Base-by-base conservation (phyloP, 257 asterid species). In the Solanum phureja region DNA sequence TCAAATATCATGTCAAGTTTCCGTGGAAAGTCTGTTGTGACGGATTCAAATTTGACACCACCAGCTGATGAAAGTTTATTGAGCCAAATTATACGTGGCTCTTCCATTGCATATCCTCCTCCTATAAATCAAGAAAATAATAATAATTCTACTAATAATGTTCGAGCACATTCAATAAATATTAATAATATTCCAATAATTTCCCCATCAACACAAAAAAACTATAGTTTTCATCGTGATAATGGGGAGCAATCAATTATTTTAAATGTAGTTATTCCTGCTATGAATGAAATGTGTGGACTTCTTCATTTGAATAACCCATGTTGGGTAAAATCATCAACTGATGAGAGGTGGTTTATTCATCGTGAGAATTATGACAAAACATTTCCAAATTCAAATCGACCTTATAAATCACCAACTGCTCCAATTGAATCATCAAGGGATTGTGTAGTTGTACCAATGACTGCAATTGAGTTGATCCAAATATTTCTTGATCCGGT, bases 381-480 rank as follows among this genome's bases (percentile, higher is more conserved):
- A 88, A 88, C 90, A 72, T 94, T 91, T 42, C 92, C 94, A 46
- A 91, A 90, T 86, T 27, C 87, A 35, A 83, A 76, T 86, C 66
- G 89, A 87, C 83, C 60, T 89, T n/a, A 93, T 87, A 79, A 71
- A 87, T 87, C 11, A 62, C 92, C 49, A 12, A 90, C 86, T 83
- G 90, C 94, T 83, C 89, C 94, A 72, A 89, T 86, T 31, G 98
- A 96, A 90, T 96, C 96, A 10, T 94, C 98, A 1, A 93, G 89
- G 87, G 93, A 92, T 77, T 91, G 92, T 11, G 94, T 91, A 14
- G 90, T 91, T 92, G 96, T 96, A 68, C 85, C 91, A 83, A 90
- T 94, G 92, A 69, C 89, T 86, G 90, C 93, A n/a, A 82, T 24
- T 37, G 88, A 94, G 46, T 87, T 96, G 84, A 71, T 92, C 9